phyloP scores from a whole-genome alignment of 352 stramenopile genomes.

The Phytophthora pluvialis region DNA sequence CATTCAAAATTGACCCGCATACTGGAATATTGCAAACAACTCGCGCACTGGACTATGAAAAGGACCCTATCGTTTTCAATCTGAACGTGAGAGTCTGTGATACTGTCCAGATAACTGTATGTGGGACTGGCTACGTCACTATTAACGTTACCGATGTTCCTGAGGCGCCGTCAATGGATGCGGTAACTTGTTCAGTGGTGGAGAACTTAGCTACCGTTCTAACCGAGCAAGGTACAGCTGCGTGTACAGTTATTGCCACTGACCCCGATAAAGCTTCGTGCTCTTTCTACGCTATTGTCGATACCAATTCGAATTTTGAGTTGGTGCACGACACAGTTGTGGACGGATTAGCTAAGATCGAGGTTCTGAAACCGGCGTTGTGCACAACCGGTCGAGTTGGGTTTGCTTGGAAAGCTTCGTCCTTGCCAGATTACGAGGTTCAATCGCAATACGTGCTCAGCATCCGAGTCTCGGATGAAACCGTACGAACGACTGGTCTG shows the following conservation, averaged over 20 bases:
- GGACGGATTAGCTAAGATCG: slow-evolving; percentile 1
- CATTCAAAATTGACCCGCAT: slow-evolving; percentile 24
- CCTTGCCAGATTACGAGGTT: slow-evolving; percentile 47
- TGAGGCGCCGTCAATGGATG: slow-evolving; percentile 41
- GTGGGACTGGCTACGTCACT: slow-evolving; percentile 43
- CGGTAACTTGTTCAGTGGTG: slow-evolving; percentile 42
- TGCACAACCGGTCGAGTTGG: slow-evolving; percentile 20
- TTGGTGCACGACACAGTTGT: slow-evolving; percentile 15
- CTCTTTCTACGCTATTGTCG: slow-evolving; percentile 49
- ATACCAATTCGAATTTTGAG: slow-evolving; percentile 13
- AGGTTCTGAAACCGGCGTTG: slow-evolving; percentile 2
- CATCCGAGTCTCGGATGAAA: slow-evolving; percentile 44
- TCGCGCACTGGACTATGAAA: slow-evolving; percentile 55
- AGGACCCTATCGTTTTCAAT: slow-evolving; percentile 35
- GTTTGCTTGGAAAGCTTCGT: slow-evolving; percentile 16
- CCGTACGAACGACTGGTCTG: slow-evolving; percentile 38
- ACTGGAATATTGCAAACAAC: slow-evolving; percentile 45
- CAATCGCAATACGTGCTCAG: slow-evolving; percentile 38
- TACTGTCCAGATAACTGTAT: slow-evolving; percentile 31
- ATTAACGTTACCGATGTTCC: slow-evolving; percentile 41
- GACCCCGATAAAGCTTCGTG: slow-evolving; percentile 56
- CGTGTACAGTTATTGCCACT: slow-evolving; percentile 44
- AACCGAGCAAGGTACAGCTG: slow-evolving; percentile 14
- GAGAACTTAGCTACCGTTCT: slow-evolving; percentile 53
- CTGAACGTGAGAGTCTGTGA: slow-evolving; percentile 62